Conservation (phyloP, 2,329 filamentous ascomycete species). For the Drechslerella dactyloides region DNA sequence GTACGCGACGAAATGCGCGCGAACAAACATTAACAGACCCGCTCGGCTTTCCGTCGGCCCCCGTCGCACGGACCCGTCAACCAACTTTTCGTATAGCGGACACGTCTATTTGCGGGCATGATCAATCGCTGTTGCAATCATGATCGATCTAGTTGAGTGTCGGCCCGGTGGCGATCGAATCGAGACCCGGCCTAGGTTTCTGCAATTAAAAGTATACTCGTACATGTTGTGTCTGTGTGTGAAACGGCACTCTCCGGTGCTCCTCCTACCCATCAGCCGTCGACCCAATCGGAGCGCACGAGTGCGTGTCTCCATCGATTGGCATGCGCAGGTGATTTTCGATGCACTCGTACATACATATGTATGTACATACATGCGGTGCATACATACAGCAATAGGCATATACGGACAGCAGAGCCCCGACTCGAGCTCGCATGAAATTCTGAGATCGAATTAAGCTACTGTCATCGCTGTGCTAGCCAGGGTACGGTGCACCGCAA, state of each 20-base stretch:
- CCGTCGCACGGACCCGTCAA: too few relatives aligned
- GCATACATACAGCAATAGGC: conserved; percentile 16
- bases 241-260: conserved; percentile 38
- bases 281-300: neutral
- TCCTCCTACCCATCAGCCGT: neutral
- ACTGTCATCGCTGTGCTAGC: conserved; percentile 1
- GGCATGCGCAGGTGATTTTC: too few relatives aligned
- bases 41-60: too few relatives aligned
- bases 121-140: too few relatives aligned
- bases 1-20: too few relatives aligned
- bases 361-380: conserved; percentile 9
- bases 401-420: too few relatives aligned
- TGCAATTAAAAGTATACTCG: neutral
- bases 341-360: neutral
- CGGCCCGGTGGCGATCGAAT: conserved; percentile 41
- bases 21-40: too few relatives aligned
- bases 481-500: too few relatives aligned
- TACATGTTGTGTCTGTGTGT: conserved; percentile 9
- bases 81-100: neutral
- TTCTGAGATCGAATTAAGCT: conserved; percentile 18
- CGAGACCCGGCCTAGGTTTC: conserved; percentile 5
- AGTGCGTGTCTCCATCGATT: neutral
- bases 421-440: too few relatives aligned
- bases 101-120: neutral
- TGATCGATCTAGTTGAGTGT: conserved; percentile 9